Conservation (phyloP, 495 filamentous ascomycete species). For the Podospora fimiseda region DNA sequence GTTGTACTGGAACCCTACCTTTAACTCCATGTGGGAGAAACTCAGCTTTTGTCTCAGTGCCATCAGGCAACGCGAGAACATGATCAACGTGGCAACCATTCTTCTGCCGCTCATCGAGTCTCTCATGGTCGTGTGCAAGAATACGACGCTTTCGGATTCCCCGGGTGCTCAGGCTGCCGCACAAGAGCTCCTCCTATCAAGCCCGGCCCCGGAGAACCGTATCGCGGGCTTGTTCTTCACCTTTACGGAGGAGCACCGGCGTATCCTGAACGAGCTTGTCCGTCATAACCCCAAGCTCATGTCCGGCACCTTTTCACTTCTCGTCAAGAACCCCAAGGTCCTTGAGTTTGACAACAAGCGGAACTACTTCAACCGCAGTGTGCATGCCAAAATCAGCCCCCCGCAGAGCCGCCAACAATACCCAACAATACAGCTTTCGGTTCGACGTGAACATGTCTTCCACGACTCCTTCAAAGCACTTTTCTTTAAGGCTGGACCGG, state of each 20-base stretch:
- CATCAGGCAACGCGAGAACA: slow-evolving; percentile 84
- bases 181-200: slow-evolving; percentile 66
- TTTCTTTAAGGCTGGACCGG: slow-evolving; percentile 88
- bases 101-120: slow-evolving; percentile 89
- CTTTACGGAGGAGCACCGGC: slow-evolving; percentile 96
- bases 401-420: slow-evolving; percentile 51
- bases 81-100: slow-evolving; percentile 94
- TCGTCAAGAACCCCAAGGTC: slow-evolving; percentile 98
- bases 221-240: slow-evolving; percentile 94
- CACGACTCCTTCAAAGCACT: slow-evolving; percentile 94
- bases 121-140: slow-evolving; percentile 99
- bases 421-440: slow-evolving; percentile 76
- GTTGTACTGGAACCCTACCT: slow-evolving; percentile 85
- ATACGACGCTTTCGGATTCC: slow-evolving; percentile 69
- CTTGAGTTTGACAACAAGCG: slow-evolving; percentile 99
- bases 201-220: slow-evolving; percentile 69
- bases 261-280: slow-evolving; percentile 96
- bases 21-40: slow-evolving; percentile 84
- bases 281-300: slow-evolving; percentile 95
- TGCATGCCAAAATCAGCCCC: slow-evolving; percentile 67
- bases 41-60: slow-evolving; percentile 86
- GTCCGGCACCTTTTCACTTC: slow-evolving; percentile 90
- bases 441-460: slow-evolving; percentile 94
- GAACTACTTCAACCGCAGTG: slow-evolving; percentile 92
- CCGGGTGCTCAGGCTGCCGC: slow-evolving; percentile 43